These are phyloP conservation scores for Mortierella sp. DNA, from an alignment of 371 early-diverging fungal genomes.

Conservation along the genomic window DNA sequence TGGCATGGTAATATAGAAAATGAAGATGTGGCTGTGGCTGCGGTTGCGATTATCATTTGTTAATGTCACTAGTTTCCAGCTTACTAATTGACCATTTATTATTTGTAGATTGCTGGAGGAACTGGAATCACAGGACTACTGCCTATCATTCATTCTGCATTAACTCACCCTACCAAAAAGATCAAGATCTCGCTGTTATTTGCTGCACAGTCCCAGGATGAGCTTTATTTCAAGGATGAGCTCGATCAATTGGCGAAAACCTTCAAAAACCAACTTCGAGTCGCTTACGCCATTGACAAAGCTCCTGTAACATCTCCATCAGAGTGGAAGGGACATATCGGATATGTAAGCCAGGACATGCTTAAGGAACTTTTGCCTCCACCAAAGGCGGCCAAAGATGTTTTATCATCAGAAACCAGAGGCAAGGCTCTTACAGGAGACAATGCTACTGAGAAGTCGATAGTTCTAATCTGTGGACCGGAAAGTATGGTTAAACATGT, in stretches of 20 bases:
- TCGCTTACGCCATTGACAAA: slow-evolving; percentile 43
- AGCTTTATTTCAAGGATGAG: slow-evolving; percentile 54
- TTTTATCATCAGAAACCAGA: background rate
- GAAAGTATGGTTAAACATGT: slow-evolving; percentile 54
- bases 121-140: slow-evolving; percentile 52
- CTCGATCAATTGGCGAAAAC: slow-evolving; percentile 45
- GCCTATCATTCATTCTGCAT: slow-evolving; percentile 50
- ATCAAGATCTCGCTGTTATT: slow-evolving; percentile 46
- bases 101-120: slow-evolving; percentile 51
- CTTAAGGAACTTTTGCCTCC: slow-evolving; percentile 30
- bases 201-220: slow-evolving; percentile 45
- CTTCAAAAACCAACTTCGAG: slow-evolving; percentile 27
- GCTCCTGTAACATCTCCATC: background rate
- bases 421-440: background rate
- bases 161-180: slow-evolving; percentile 36
- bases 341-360: slow-evolving; percentile 38
- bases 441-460: slow-evolving; percentile 13
- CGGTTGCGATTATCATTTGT: background rate
- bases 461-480: slow-evolving; percentile 53
- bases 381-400: slow-evolving; percentile 13
- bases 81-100: background rate
- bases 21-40: background rate
- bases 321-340: slow-evolving; percentile 40
- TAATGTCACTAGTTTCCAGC: background rate
- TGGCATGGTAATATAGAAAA: slow-evolving; percentile 45